A percentile compares a stretch with the other conserved stretches of the same genome.
Evolutionary conservation across 2,329 filamentous ascomycete species (phyloP).

Genomic region (Beauveria sp.): DNA sequence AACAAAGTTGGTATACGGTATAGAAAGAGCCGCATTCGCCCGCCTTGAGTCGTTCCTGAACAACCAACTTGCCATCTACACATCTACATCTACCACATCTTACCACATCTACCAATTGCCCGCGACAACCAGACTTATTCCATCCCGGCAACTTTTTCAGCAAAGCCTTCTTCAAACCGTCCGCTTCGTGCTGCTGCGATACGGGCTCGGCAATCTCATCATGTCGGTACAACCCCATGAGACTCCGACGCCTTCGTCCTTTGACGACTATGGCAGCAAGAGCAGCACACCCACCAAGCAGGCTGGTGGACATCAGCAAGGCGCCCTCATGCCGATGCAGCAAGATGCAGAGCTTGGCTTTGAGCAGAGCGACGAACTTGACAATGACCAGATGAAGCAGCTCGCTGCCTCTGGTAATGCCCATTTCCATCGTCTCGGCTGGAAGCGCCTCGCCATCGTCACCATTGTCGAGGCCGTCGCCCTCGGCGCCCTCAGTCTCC

Average conservation of each 20-base stretch:
- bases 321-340: not conserved
- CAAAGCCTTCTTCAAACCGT: not conserved
- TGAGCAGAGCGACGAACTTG: constrained; percentile 20
- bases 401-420: constrained; percentile 33
- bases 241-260: not conserved
- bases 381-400: constrained; percentile 24
- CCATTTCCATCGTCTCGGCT: constrained; percentile 40
- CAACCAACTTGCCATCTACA: not conserved
- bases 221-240: not conserved
- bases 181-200: not conserved
- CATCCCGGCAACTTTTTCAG: not conserved
- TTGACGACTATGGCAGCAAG: not conserved
- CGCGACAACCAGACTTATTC: not conserved
- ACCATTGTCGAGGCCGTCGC: constrained; percentile 45
- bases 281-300: not conserved
- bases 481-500: constrained; percentile 40
- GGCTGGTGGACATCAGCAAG: not conserved
- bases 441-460: constrained; percentile 42
- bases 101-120: not conserved
- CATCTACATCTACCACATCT: not conserved
- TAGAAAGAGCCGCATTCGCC: not conserved
- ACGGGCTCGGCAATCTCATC: not conserved
- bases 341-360: constrained; percentile 25
- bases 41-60: not conserved
- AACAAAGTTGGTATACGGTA: not conserved